Base-by-base conservation (phyloP, 1,284 basidiomycete species). In the Macrocybe sp. region DNA sequence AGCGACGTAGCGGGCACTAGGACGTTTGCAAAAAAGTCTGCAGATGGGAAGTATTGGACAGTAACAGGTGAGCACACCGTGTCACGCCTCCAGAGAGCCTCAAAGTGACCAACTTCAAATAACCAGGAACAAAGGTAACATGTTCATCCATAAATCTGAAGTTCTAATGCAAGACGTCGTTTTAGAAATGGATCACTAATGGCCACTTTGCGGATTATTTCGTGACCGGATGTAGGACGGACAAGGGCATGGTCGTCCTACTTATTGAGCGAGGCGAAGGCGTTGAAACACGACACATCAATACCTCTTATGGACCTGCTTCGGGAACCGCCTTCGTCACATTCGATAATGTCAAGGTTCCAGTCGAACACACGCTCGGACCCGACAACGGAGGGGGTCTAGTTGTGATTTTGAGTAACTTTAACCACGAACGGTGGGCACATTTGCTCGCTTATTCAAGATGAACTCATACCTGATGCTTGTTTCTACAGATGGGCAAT, bases 291-390 rank as follows among this genome's bases (percentile, higher is more conserved):
- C 85, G 84, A 58, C 77, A 74, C 44, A 88, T 93, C 71, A 89
- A 89, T 65, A 89, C 86, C 0, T 76, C 76, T 10, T 87, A 91
- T 63, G 85, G 82, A 0, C 49, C 76, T 3, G 62, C 83, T 4
- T 82, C 88, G 7, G 87, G 88, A 10, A 92, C 89, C 0, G 86
- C 79, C 5, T 92, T 82, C 62, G 75, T 92, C 55, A 89, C 87
- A 0, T 92, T 90, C 58, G 88, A 92, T 66, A 81, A 92, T 51
- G 88, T 91, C 55, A 80, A 78, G 55, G 87, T 93, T 3, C 89
- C 89, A 1, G 78, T 82, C 6, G 82, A 81, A 58, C 83, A 93
- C 67, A 84, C 89, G 16, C 74, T 94, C 29, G 91, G 91, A 10
- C 75, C 83, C 49, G 88, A 89, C 58, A 82, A 88, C 43, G 55